Conservation (phyloP, 371 early-diverging fungal genomes). For the Rozella allomycis region DNA sequence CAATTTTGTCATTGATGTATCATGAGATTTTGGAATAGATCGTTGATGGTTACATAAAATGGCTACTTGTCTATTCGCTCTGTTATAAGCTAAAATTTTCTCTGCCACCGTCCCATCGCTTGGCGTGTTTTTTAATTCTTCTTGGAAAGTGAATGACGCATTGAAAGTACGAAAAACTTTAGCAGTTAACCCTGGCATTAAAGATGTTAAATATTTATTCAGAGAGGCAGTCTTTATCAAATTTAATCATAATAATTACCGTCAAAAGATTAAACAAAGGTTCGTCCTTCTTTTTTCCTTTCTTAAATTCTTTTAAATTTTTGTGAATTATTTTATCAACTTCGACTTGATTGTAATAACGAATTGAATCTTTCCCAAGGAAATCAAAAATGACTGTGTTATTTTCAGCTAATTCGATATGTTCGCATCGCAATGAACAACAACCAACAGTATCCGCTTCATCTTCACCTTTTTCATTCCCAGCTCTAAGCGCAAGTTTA, state of each 20-base stretch:
- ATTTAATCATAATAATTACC: slow-evolving; percentile 18
- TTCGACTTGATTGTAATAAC: slow-evolving; percentile 63
- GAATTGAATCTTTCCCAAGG: slow-evolving; percentile 90
- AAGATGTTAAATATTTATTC: slow-evolving; percentile 62
- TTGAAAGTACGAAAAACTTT: slow-evolving; percentile 97
- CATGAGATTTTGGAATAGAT: slow-evolving; percentile 56
- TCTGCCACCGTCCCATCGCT: slow-evolving; percentile 45
- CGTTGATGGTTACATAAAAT: slow-evolving; percentile 93
- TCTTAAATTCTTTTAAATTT: slow-evolving; percentile 69
- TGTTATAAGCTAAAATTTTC: slow-evolving; percentile 77
- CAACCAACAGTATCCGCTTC: slow-evolving; percentile 97
- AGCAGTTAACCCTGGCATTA: slow-evolving; percentile 82
- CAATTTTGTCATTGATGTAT: slow-evolving; percentile 49
- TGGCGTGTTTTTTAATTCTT: slow-evolving; percentile 51
- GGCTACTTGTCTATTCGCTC: slow-evolving; percentile 88
- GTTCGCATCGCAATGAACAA: slow-evolving; percentile 83
- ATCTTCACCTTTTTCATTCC: slow-evolving; percentile 90
- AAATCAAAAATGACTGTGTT: slow-evolving; percentile 72
- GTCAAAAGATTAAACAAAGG: slow-evolving; percentile 70
- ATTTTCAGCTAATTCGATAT: slow-evolving; percentile 41
- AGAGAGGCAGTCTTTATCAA: slow-evolving; percentile 26
- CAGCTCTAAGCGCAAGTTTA: slow-evolving; percentile 80
- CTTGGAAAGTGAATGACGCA: slow-evolving; percentile 80
- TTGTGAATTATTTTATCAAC: slow-evolving; percentile 74
- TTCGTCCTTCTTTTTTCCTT: slow-evolving; percentile 42